Conservation (phyloP, 78 protist species). For the Mastigamoeba balamuthi region DNA sequence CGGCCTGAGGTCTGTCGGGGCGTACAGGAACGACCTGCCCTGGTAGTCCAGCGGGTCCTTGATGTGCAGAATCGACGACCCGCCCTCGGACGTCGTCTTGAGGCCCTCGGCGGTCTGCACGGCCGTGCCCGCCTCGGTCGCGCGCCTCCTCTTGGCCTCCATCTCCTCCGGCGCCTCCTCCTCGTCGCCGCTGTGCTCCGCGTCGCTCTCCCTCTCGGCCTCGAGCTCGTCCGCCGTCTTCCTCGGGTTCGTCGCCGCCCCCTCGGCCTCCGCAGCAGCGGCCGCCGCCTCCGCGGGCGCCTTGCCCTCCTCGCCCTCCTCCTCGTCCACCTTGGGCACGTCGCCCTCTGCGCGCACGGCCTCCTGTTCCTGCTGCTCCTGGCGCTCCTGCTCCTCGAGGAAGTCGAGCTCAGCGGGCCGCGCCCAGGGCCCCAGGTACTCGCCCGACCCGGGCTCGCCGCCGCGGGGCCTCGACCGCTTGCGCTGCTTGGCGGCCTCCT, state of each 20-base stretch:
- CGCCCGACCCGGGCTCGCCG: slow-evolving; percentile 20
- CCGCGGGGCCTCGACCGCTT: slow-evolving; percentile 16
- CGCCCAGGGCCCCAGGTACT: slow-evolving; percentile 49
- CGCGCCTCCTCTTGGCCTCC: background rate
- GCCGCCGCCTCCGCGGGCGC: background rate
- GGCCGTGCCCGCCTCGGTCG: background rate
- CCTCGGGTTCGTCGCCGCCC: background rate
- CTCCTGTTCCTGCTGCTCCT: background rate
- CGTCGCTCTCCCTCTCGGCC: background rate
- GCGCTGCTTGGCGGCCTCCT: background rate
- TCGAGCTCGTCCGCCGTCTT: background rate
- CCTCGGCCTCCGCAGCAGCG: too few relatives aligned
- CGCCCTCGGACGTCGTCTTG: background rate
- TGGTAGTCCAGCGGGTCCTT: slow-evolving; percentile 19
- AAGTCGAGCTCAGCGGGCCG: background rate
- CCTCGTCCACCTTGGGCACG: background rate
- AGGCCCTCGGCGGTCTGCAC: slow-evolving; percentile 9
- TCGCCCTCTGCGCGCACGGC: too few relatives aligned
- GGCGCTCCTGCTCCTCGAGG: slow-evolving; percentile 6
- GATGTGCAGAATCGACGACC: slow-evolving; percentile 1
- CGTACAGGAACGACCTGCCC: slow-evolving; percentile 42
- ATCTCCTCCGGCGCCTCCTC: background rate
- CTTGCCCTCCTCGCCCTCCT: slow-evolving; percentile 7
- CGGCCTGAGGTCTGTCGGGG: slow-evolving; percentile 14
- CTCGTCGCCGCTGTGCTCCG: background rate